These are phyloP conservation scores for Dendrobium chrysotoxum DNA, from an alignment of 106 monocot genomes.

Conservation along the genomic window DNA sequence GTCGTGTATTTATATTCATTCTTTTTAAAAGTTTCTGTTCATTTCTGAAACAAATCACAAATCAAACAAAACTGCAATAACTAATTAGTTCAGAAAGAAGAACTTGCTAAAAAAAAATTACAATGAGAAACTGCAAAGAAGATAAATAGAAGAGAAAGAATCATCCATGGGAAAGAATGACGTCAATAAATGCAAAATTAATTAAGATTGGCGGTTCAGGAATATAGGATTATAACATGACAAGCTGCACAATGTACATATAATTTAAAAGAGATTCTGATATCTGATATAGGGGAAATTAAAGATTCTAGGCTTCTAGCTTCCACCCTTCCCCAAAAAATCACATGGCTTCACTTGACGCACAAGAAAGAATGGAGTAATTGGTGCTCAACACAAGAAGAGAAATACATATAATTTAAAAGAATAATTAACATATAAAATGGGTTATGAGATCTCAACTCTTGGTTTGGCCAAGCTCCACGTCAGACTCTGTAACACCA, in stretches of 20 bases:
- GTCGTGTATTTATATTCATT: too few species aligned
- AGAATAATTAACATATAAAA: background rate
- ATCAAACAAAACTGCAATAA: too few species aligned
- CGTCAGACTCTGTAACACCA: conserved; percentile 12
- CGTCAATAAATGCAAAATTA: background rate
- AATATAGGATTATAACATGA: background rate
- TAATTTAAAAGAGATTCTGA: background rate
- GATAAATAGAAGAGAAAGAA: background rate
- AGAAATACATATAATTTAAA: background rate
- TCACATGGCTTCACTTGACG: background rate
- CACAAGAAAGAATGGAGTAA: conserved; percentile 1
- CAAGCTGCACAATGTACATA: background rate
- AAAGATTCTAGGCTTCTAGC: background rate
- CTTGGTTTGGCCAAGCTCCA: conserved; percentile 35
- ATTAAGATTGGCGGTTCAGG: background rate
- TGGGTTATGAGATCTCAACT: conserved; percentile 11
- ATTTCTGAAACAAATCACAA: too few species aligned
- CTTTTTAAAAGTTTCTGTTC: too few species aligned
- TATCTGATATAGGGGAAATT: background rate
- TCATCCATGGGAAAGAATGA: background rate
- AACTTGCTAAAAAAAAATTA: background rate
- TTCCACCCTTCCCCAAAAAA: background rate
- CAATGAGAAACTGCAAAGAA: background rate
- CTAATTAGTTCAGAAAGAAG: too few species aligned
- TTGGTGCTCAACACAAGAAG: background rate